phyloP scores from a whole-genome alignment of 2,329 filamentous ascomycete genomes.

The Nannizzia gypsea region DNA sequence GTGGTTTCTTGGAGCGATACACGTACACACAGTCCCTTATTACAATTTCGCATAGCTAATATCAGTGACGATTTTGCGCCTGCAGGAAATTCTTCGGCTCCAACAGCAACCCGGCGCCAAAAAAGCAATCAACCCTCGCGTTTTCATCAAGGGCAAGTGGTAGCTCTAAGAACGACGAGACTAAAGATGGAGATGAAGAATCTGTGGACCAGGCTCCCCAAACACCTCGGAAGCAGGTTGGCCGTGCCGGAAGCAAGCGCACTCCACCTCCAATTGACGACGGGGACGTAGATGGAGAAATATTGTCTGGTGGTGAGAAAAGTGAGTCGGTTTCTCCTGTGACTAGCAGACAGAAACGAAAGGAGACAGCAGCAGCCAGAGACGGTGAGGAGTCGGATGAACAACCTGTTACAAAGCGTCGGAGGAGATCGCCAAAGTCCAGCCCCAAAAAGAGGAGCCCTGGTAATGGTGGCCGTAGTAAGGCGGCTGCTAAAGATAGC shows the following conservation, averaged over 20 bases:
- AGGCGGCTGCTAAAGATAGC: not conserved
- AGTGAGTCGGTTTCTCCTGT: conserved; percentile 12
- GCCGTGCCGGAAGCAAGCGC: conserved; percentile 2
- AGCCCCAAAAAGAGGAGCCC: not conserved
- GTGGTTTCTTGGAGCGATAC: not conserved
- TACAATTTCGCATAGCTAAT: not conserved
- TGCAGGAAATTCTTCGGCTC: conserved; percentile 74
- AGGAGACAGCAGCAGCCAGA: conserved; percentile 28
- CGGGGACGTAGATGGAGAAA: conserved; percentile 11
- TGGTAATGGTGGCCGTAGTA: not conserved
- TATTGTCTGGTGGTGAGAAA: conserved; percentile 12
- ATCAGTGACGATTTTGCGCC: not conserved
- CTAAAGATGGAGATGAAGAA: conserved; percentile 15
- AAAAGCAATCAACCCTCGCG: conserved; percentile 66
- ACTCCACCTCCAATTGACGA: conserved; percentile 11
- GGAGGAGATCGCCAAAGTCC: conserved; percentile 23
- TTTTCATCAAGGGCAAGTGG: conserved; percentile 51
- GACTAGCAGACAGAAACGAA: conserved; percentile 26
- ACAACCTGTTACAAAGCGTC: conserved; percentile 48
- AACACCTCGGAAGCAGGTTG: not conserved
- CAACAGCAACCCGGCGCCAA: conserved; percentile 48
- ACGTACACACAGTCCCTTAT: not conserved
- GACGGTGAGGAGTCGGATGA: conserved; percentile 45
- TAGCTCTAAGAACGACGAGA: conserved; percentile 22
- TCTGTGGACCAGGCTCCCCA: not conserved